These are phyloP conservation scores for Volutella citrinella DNA, from an alignment of 2,329 filamentous ascomycete genomes.

Conservation along the genomic window DNA sequence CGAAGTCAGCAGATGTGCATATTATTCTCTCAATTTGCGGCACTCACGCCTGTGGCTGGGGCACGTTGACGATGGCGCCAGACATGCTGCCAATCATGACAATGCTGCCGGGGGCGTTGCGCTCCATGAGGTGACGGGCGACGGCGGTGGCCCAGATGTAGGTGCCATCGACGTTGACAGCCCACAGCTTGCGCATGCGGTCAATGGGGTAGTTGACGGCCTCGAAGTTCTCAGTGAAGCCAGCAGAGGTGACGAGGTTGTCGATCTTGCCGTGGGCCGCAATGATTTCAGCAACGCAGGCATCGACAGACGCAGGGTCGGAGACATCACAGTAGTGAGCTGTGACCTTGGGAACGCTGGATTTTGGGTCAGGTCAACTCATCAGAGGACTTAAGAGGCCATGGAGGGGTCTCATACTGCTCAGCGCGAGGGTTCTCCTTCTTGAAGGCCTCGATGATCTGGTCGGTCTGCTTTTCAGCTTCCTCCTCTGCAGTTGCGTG, in stretches of 20 bases:
- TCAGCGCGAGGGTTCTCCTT: slow-evolving; percentile 75
- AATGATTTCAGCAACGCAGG: slow-evolving; percentile 62
- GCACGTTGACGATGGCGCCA: slow-evolving; percentile 89
- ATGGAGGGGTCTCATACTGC: too few relatives aligned
- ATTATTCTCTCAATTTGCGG: neutral
- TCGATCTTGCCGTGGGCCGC: slow-evolving; percentile 75
- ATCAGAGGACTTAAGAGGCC: too few relatives aligned
- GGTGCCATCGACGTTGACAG: slow-evolving; percentile 88
- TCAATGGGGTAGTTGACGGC: slow-evolving; percentile 88
- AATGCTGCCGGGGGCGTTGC: slow-evolving; percentile 76
- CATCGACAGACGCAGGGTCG: slow-evolving; percentile 72
- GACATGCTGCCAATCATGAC: slow-evolving; percentile 97
- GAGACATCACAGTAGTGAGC: slow-evolving; percentile 89
- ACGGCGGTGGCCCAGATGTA: slow-evolving; percentile 84
- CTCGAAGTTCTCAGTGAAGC: slow-evolving; percentile 94
- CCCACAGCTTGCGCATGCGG: slow-evolving; percentile 89
- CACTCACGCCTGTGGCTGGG: slow-evolving; percentile 76
- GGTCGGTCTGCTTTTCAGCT: slow-evolving; percentile 71
- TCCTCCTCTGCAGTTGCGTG: slow-evolving; percentile 65
- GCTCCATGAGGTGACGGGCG: slow-evolving; percentile 83
- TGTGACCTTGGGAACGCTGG: slow-evolving; percentile 74
- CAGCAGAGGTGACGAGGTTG: slow-evolving; percentile 90
- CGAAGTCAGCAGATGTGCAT: neutral
- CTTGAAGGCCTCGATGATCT: slow-evolving; percentile 72
- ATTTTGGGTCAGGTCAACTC: neutral